Evolutionary conservation across 1,284 basidiomycete genomes (phyloP).

Genomic region (Boletus mariae): DNA sequence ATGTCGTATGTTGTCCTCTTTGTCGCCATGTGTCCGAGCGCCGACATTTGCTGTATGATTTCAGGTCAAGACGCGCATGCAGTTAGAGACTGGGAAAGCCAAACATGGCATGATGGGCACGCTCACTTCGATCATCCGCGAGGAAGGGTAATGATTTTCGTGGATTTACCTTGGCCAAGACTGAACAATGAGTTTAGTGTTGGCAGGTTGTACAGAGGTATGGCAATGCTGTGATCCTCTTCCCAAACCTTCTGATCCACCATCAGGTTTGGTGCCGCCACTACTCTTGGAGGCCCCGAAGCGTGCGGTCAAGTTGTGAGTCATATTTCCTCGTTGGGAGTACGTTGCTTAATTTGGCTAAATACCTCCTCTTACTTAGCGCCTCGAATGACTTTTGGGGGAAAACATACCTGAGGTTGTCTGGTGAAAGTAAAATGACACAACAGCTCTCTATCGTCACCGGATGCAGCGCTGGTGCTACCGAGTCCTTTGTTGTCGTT

Average conservation of each 20-base stretch:
- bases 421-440: slow-evolving; percentile 83
- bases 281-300: slow-evolving; percentile 96
- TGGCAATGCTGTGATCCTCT: slow-evolving; percentile 2
- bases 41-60: slow-evolving; percentile 15
- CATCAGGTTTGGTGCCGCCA: slow-evolving; percentile 82
- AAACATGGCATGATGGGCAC: slow-evolving; percentile 79
- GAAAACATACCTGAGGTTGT: slow-evolving; percentile 57
- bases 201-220: slow-evolving; percentile 86
- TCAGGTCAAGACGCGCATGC: slow-evolving; percentile 97
- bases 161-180: slow-evolving; percentile 14
- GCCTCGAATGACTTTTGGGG: slow-evolving; percentile 96
- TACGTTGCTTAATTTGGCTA: not conserved
- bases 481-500: slow-evolving; percentile 90
- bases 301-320: slow-evolving; percentile 94
- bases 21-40: slow-evolving; percentile 11
- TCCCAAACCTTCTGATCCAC: not conserved
- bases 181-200: slow-evolving; percentile 45
- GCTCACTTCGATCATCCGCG: slow-evolving; percentile 71
- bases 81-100: slow-evolving; percentile 83
- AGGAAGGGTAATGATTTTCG: slow-evolving; percentile 70
- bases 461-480: slow-evolving; percentile 92
- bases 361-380: slow-evolving; percentile 35
- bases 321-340: slow-evolving; percentile 6
- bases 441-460: slow-evolving; percentile 85
- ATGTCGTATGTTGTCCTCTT: slow-evolving; percentile 47